Conservation (phyloP, 805 yeast species). For the Yamadazyma endophytica region DNA sequence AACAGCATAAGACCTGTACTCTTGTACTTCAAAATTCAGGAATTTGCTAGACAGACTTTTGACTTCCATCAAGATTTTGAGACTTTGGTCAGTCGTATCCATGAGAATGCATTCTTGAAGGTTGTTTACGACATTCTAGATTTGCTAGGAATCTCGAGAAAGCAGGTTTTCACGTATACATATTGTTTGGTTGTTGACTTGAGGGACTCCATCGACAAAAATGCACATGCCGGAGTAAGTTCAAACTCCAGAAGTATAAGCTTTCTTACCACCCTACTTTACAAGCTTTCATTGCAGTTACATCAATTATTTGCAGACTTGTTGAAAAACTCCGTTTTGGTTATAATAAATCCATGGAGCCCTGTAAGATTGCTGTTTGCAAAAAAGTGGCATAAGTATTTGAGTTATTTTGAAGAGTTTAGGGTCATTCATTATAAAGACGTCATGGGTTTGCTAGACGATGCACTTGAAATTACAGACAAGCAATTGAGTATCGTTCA, state of each 20-base stretch:
- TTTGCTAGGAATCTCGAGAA: conserved; percentile 6
- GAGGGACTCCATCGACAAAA: conserved; percentile 7
- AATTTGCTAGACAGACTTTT: neutral
- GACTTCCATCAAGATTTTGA: neutral
- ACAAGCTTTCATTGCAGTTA: conserved; percentile 11
- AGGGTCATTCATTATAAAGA: conserved; percentile 15
- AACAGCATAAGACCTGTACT: neutral
- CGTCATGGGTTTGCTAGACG: conserved; percentile 10
- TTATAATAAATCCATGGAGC: conserved; percentile 1
- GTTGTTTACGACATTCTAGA: neutral
- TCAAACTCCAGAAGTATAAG: conserved; percentile 13
- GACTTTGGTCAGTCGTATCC: neutral
- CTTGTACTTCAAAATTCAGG: no score
- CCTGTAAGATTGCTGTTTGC: conserved; percentile 4
- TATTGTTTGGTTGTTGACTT: conserved; percentile 15
- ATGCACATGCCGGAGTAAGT: conserved; percentile 17
- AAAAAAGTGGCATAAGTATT: conserved; percentile 3
- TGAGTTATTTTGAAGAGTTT: conserved; percentile 13
- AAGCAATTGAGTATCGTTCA: conserved; percentile 10
- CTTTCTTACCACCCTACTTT: conserved; percentile 13
- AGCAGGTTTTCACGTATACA: conserved; percentile 11
- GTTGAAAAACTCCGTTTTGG: conserved; percentile 6
- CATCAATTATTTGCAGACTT: conserved; percentile 7
- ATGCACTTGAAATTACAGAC: conserved; percentile 13
- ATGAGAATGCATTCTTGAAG: neutral